A percentile compares a stretch with the other conserved stretches of the same genome.
Evolutionary conservation across 2,329 filamentous ascomycete species (phyloP).

Genomic region (Paramyrothecium sp.): DNA sequence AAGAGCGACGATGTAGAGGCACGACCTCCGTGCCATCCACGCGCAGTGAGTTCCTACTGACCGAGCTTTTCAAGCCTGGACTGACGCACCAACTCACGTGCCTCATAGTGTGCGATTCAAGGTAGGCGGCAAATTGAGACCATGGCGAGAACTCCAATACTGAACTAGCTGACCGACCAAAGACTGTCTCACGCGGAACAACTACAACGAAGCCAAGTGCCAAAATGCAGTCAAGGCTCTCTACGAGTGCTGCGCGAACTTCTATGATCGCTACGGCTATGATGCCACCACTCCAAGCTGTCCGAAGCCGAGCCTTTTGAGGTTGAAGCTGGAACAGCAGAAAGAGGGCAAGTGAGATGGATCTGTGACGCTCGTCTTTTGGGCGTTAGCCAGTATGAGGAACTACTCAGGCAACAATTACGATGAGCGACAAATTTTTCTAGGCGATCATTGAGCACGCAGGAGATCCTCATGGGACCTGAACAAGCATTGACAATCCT

Average conservation of each 20-base stretch:
- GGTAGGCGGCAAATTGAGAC: constrained; percentile 46
- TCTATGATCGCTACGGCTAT: constrained; percentile 80
- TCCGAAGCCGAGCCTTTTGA: constrained; percentile 76
- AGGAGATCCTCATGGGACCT: constrained; percentile 77
- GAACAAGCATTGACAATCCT: constrained; percentile 89
- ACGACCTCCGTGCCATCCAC: constrained; percentile 80
- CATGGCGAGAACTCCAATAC: constrained; percentile 5
- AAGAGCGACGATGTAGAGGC: constrained; percentile 67
- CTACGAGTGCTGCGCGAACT: constrained; percentile 89
- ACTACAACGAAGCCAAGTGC: constrained; percentile 84
- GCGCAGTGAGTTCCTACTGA: constrained; percentile 59
- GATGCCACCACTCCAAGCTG: constrained; percentile 77
- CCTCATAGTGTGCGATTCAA: constrained; percentile 79
- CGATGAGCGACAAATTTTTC: constrained; percentile 74
- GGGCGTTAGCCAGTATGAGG: constrained; percentile 41
- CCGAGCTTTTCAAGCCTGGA: neutral
- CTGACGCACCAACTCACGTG: constrained; percentile 5
- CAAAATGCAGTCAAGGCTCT: constrained; percentile 75
- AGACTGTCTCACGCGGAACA: constrained; percentile 84
- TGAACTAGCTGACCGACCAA: constrained; percentile 7
- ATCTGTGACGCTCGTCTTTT: constrained; percentile 46
- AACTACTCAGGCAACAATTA: constrained; percentile 62
- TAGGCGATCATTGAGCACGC: constrained; percentile 99
- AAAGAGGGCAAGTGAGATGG: constrained; percentile 30
- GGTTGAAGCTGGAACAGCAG: constrained; percentile 82